Evolutionary conservation across 441 rosid species (phyloP), one percentile per base, ranked within the genome.

Genomic region (Croton setiger): DNA sequence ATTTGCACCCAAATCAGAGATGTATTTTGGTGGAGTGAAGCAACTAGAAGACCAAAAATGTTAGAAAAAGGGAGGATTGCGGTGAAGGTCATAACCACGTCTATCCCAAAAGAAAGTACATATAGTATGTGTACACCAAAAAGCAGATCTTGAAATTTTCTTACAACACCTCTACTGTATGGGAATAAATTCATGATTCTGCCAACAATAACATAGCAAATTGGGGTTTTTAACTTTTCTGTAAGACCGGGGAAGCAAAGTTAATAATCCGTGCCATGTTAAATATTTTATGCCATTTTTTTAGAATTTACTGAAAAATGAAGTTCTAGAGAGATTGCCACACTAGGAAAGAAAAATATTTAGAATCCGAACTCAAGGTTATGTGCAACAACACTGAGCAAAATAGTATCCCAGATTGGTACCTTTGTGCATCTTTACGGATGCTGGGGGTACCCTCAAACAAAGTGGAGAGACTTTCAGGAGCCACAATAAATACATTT

Each of bases 401-500:
- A 63, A 54, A 60, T 33, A 41, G 49, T 20, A 54, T 21, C 36
- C 41, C 17, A 7, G 63, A 70, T n/a, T n/a, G 52, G 61, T 88
- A 94, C 97, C 96, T 88, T 76, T 95, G 97, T 0, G 93, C 95
- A 75, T 95, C 99, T 82, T 88, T 92, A 45, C 92, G 88, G 54
- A 92, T 87, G 78, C 96, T 87, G 68, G 98, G 98, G 36, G 92
- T 88, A 37, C 99, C 99, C 84, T 96, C 99, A 55, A 91, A 88
- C 89, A 95, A 77, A 63, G 90, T 74, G 73, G 96, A 84, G 75
- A 92, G 90, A 68, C 99, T 96, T 79, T 96, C 98, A 60, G 99
- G 96, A 65, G 99, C 97, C 60, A 92, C 98, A 61, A 92, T 88
- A 70, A 96, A 96, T 39, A 89, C 99, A 74, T 91, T 96, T 65